Base-by-base conservation (phyloP, 345 rosid species). In the Aurinia saxatilis region DNA sequence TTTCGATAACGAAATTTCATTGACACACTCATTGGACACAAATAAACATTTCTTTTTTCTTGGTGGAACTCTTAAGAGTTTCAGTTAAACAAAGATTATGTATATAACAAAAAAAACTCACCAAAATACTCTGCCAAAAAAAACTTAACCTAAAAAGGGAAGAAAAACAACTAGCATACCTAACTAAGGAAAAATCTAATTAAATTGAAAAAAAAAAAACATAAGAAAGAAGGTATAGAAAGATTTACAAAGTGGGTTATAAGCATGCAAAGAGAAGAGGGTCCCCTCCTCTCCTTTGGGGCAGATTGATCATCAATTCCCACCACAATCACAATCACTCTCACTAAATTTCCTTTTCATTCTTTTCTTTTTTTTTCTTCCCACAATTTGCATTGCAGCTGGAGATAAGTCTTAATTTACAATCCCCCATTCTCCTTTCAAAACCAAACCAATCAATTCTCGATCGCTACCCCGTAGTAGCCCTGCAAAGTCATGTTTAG, bases 251-350 rank as follows among this genome's bases (percentile, higher is more conserved):
- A 71, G 75, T 71, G 70, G 75, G 66, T 58, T 44, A 46, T 64
- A 65, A 71, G 75, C 75, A 71, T 65, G 75, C 75, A 65, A 42
- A 63, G 64, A 55, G 58, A 36, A 65, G 53, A 71, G 75, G 75
- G 75, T 65, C 71, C 75, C 75, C 71, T 70, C 64, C 41, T 71
- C 65, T 50, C 29, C 75, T 45, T 71, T 66, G 53, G 71, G 71
- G 66, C 47, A 71, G 71, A 63, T 65, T 65, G 75, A 71, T 71
- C 66, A 71, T 71, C 66, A 71, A 71, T 71, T 57, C 71, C 71
- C 71, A 64, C 71, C 61, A 64, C 70, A 36, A 41, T 71, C 61
- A 64, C 70, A 36, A 41, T 71, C 70, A 63, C 61, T 64, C 65
- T 71, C 66, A 71, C 64, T 57, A 31, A 10, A 9, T 47, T 44